phyloP scores from a whole-genome alignment of 2,329 filamentous ascomycete genomes.

The Gremmenia infestans region DNA sequence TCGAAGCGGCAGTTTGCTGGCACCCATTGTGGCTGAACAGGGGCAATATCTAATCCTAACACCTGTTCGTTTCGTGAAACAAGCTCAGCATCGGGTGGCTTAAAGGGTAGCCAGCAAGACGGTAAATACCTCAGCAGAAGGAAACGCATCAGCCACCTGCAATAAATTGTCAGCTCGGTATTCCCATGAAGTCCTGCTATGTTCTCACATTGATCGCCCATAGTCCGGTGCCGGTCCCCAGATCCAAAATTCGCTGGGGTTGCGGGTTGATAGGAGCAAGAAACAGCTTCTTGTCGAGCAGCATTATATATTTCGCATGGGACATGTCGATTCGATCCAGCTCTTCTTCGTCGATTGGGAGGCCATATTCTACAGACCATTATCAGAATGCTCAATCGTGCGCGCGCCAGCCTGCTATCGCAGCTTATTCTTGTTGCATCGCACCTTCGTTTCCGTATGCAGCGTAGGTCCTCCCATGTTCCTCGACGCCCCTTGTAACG shows the following conservation, averaged over 20 bases:
- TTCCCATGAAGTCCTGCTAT: background rate
- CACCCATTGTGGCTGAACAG: constrained; percentile 28
- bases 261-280: constrained; percentile 26
- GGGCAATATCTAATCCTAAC: constrained; percentile 30
- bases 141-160: constrained; percentile 26
- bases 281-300: constrained; percentile 21
- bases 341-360: constrained; percentile 39
- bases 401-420: background rate
- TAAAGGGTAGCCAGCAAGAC: background rate
- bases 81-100: background rate
- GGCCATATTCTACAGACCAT: constrained; percentile 32
- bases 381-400: background rate
- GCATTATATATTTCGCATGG: constrained; percentile 33
- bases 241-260: constrained; percentile 33
- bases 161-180: constrained; percentile 1
- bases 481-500: constrained; percentile 19
- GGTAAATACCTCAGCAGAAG: constrained; percentile 26
- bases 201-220: constrained; percentile 27
- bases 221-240: constrained; percentile 27
- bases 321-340: constrained; percentile 39
- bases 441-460: constrained; percentile 23
- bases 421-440: constrained; percentile 1
- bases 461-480: constrained; percentile 26
- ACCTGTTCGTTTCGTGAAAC: constrained; percentile 5
- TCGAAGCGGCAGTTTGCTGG: constrained; percentile 48